Percentiles rank a stretch among this genome's conserved stretches.
Evolutionary conservation across 202 grass and related monocot genomes (phyloP).

Genomic region (Panicum hallii): DNA sequence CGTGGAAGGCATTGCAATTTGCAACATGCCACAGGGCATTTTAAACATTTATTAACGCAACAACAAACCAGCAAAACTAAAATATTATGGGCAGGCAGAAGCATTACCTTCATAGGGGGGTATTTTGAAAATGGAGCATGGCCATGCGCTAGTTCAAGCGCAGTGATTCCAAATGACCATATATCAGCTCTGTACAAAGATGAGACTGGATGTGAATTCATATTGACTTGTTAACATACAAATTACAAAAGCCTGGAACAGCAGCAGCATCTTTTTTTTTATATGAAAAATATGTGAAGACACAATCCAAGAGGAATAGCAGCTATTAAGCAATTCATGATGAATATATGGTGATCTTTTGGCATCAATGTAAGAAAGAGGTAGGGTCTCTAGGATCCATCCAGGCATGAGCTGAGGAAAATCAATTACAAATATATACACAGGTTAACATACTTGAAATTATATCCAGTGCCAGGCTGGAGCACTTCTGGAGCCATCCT

Average conservation of each 20-base stretch:
- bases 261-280: background rate
- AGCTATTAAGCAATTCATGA: conserved; percentile 11
- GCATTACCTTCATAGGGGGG: conserved; percentile 87
- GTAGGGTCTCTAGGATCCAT: conserved; percentile 6
- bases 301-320: background rate
- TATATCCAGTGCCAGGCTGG: conserved; percentile 93
- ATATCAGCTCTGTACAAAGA: conserved; percentile 87
- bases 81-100: conserved; percentile 3
- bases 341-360: conserved; percentile 8
- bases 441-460: conserved; percentile 90
- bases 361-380: background rate
- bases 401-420: background rate
- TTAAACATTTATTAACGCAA: background rate
- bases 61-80: conserved; percentile 19
- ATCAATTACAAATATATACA: conserved; percentile 30
- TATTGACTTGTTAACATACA: conserved; percentile 22
- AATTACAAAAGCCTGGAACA: background rate
- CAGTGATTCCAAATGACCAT: conserved; percentile 98
- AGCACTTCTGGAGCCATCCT: conserved; percentile 99
- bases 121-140: conserved; percentile 97
- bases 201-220: conserved; percentile 25
- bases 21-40: background rate
- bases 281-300: background rate
- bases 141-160: conserved; percentile 92
- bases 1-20: conserved; percentile 4